These are phyloP conservation scores for Solanum raphanifolium DNA, from an alignment of 257 asterid genomes.

Conservation along the genomic window DNA sequence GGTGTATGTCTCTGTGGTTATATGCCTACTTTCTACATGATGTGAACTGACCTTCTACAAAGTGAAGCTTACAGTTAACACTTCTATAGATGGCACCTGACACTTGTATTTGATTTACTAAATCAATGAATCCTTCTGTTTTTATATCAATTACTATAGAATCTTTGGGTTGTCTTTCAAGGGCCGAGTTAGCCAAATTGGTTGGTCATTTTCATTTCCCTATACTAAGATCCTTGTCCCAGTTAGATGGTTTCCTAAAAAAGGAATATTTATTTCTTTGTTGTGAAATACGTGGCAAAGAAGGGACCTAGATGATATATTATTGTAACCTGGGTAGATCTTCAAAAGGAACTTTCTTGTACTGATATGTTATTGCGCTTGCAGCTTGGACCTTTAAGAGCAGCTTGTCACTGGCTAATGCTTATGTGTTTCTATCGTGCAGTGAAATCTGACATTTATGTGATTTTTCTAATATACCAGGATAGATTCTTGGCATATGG, in stretches of 20 bases:
- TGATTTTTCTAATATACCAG: background rate
- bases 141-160: background rate
- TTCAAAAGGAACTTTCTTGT: background rate
- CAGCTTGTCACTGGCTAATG: background rate
- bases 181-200: background rate
- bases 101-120: background rate
- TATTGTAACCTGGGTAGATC: background rate
- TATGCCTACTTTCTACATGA: background rate
- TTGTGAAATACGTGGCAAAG: background rate
- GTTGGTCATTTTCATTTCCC: background rate
- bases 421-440: background rate
- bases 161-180: background rate
- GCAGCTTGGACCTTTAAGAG: background rate
- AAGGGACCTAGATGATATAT: background rate
- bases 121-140: background rate
- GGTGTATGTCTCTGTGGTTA: background rate
- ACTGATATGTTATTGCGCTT: background rate
- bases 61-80: background rate
- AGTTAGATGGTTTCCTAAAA: background rate
- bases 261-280: background rate
- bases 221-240: background rate
- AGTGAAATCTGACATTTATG: background rate
- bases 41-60: background rate
- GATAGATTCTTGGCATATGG: background rate
- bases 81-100: background rate